Percentiles rank a stretch among this genome's conserved stretches.
phyloP scores from a whole-genome alignment of 192 early-diverging fungal species.

The Backusella liffmaniae region DNA sequence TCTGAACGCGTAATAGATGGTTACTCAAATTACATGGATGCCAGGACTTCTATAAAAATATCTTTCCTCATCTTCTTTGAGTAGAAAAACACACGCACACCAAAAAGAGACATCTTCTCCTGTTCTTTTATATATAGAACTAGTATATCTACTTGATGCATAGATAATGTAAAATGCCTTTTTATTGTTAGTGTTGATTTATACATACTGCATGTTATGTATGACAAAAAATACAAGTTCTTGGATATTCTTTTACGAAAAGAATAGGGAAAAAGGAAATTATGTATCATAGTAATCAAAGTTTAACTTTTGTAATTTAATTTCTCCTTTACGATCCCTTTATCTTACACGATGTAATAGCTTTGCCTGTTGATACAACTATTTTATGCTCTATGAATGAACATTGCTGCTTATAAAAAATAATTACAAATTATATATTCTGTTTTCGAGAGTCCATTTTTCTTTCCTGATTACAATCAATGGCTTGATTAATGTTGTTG shows the following conservation, averaged over 20 bases:
- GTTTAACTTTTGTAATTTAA: background rate
- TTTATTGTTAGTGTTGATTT: background rate
- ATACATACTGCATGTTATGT: background rate
- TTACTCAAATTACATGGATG: background rate
- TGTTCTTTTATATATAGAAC: background rate
- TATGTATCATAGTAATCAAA: background rate
- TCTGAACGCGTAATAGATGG: background rate
- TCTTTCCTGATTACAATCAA: background rate
- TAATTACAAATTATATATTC: background rate
- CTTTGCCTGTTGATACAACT: background rate
- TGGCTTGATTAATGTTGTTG: background rate
- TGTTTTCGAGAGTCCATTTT: background rate
- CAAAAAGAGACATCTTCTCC: background rate
- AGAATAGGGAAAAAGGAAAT: background rate
- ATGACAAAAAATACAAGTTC: conserved; percentile 1
- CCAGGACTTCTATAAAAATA: background rate
- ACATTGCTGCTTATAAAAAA: background rate
- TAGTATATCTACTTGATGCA: no score
- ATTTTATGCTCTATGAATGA: background rate
- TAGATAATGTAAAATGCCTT: background rate
- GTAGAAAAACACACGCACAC: background rate
- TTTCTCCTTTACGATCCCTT: background rate
- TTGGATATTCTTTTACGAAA: background rate
- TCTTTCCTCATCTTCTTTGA: background rate
- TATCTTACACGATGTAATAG: background rate